A percentile compares a stretch with the other conserved stretches of the same genome.
These are phyloP conservation scores for Suillus occidentalis DNA, from an alignment of 768 basidiomycete genomes.

Conservation along the genomic window DNA sequence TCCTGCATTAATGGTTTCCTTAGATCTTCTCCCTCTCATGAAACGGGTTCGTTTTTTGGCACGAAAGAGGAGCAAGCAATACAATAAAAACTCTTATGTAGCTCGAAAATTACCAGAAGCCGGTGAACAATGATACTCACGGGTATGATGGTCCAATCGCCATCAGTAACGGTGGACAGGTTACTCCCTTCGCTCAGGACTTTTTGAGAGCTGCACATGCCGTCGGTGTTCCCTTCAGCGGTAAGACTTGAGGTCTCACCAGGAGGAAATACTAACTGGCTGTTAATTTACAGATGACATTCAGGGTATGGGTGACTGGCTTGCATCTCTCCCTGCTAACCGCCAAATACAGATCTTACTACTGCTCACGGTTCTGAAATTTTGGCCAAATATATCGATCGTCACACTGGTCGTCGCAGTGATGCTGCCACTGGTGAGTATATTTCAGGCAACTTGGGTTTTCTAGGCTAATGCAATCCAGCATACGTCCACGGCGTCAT, in stretches of 20 bases:
- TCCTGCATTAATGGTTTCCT: constrained; percentile 3
- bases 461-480: constrained; percentile 16
- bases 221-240: constrained; percentile 63
- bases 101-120: constrained; percentile 79
- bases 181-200: constrained; percentile 65
- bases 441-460: not conserved
- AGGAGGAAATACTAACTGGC: not conserved
- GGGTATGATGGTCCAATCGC: constrained; percentile 76
- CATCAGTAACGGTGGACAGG: constrained; percentile 67
- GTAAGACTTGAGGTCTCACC: constrained; percentile 33
- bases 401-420: constrained; percentile 68
- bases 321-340: constrained; percentile 2
- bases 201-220: constrained; percentile 65
- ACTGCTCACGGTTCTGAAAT: constrained; percentile 66
- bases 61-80: not conserved
- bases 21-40: constrained; percentile 71
- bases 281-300: constrained; percentile 50
- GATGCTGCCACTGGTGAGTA: constrained; percentile 64
- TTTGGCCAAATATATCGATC: constrained; percentile 78
- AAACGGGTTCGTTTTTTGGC: constrained; percentile 47
- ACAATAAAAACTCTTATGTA: constrained; percentile 21
- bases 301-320: constrained; percentile 39
- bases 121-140: constrained; percentile 62
- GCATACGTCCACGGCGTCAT: constrained; percentile 72
- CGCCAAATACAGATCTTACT: constrained; percentile 43